phyloP scores from a whole-genome alignment of 2,329 filamentous ascomycete species.

The Cladorrhinum sp. region DNA sequence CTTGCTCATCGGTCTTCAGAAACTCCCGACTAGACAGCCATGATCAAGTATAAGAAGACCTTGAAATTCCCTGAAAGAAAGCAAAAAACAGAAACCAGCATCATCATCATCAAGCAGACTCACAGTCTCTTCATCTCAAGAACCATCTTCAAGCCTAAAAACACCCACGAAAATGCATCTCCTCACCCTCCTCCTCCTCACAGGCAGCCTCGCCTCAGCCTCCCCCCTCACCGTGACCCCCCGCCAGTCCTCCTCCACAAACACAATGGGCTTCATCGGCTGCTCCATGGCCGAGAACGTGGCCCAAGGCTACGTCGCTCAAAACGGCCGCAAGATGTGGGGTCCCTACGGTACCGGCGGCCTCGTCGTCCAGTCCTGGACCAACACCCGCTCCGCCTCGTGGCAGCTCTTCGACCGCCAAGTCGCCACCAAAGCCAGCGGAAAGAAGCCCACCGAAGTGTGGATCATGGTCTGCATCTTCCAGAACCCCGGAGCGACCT shows the following conservation, averaged over 20 bases:
- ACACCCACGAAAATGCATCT: background rate
- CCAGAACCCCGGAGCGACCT: no score
- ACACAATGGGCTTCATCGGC: constrained; percentile 32
- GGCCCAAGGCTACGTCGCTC: no score
- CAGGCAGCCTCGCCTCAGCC: background rate
- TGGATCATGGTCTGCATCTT: no score
- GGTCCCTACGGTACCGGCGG: no score
- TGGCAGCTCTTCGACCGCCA: no score
- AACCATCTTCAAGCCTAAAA: background rate
- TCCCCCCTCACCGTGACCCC: background rate
- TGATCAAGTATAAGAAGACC: background rate
- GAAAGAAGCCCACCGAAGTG: no score
- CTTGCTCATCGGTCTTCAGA: background rate
- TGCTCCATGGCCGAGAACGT: constrained; percentile 33
- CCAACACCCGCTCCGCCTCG: no score
- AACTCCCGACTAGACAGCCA: background rate
- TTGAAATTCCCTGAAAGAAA: background rate
- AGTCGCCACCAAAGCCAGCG: no score
- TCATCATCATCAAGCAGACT: background rate
- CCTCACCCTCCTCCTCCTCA: background rate
- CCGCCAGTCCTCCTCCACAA: background rate
- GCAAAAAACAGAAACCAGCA: background rate
- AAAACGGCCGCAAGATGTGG: no score
- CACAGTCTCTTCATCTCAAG: background rate
- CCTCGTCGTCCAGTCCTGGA: no score